Base-by-base conservation (phyloP, 306 rosid species). In the Gillenia trifoliata region DNA sequence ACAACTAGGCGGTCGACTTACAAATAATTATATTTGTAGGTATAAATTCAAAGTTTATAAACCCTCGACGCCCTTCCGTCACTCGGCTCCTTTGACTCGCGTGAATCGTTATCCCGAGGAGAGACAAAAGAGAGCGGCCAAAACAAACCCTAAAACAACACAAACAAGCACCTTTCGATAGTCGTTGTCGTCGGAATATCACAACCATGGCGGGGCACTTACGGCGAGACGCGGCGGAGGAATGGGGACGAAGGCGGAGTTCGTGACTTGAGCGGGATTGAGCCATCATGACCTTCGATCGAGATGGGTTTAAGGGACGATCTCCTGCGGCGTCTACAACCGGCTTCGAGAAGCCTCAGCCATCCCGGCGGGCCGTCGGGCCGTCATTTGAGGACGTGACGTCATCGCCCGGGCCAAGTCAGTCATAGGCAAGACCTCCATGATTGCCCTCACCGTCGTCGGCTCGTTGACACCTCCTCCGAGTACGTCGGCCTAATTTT, bases 331-430 rank as follows among this genome's bases (percentile, higher is more conserved):
- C 71, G 86, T 95, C 75, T 95, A 92, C 78, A 87, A 84, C 9
- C 68, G 99, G 99, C 11, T 95, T 95, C 50, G 98, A 95, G 86
- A 95, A 95, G 73, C 99, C 45, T 95, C 99, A 0, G 99, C 99
- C 6, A 95, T 95, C 73, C 99, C 99, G 92, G 57, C 88, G 99
- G 3, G 99, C 97, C 26, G 97, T 95, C 13, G 78, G 91, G 63
- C 99, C 99, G n/a, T n/a, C 2, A 95, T 95, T 95, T 11, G 92
- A 84, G 99, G 99, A 2, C 98, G 98, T 22, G 99, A 95, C 63
- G 99, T 95, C 68, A 92, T 95, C 3, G 99, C 99, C 19, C 97
- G 92, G 88, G 99, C 99, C 8, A 98, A 95, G 77, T 95, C 99
- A 54, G 99, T 98, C 28, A 95, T 98, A 17, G 98, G 99, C 4